These are phyloP conservation scores for Cadophora luteo-olivacea DNA, from an alignment of 2,329 filamentous ascomycete species.

Conservation along the genomic window DNA sequence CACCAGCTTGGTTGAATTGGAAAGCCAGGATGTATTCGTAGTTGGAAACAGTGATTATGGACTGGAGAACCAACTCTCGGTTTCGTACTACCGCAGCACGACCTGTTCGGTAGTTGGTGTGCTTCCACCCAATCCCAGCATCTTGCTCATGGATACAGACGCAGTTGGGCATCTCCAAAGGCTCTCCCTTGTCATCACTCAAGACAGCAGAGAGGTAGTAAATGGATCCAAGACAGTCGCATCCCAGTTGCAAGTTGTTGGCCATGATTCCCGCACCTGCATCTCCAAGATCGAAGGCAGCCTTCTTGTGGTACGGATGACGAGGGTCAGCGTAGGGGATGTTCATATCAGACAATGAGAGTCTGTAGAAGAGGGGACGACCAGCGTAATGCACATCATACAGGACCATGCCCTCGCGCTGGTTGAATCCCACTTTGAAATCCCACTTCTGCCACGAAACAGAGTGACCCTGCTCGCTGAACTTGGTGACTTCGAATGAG, in stretches of 20 bases:
- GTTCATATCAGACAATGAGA: conserved; percentile 69
- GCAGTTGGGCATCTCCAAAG: conserved; percentile 67
- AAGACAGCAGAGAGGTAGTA: conserved; percentile 68
- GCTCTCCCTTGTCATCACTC: conserved; percentile 64
- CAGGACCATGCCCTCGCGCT: conserved; percentile 69
- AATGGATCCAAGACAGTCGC: conserved; percentile 74
- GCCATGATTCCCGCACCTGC: conserved; percentile 70
- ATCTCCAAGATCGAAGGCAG: conserved; percentile 74
- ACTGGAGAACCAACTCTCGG: conserved; percentile 70
- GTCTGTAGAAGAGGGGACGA: conserved; percentile 70
- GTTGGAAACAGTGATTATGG: conserved; percentile 74
- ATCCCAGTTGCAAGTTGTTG: conserved; percentile 73
- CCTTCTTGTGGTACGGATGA: conserved; percentile 72
- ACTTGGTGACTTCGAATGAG: conserved; percentile 60
- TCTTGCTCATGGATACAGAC: conserved; percentile 76
- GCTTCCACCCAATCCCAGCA: conserved; percentile 70
- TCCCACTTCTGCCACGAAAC: conserved; percentile 72
- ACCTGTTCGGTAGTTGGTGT: conserved; percentile 71
- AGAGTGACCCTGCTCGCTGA: conserved; percentile 58
- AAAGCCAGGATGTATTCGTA: conserved; percentile 78
- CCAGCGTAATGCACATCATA: conserved; percentile 70
- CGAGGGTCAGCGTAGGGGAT: conserved; percentile 69
- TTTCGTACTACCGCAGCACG: conserved; percentile 68
- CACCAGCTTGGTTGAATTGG: conserved; percentile 74
- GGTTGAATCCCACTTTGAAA: conserved; percentile 67